Base-by-base conservation (phyloP, 257 asterid genomes). In the Rhazya stricta region DNA sequence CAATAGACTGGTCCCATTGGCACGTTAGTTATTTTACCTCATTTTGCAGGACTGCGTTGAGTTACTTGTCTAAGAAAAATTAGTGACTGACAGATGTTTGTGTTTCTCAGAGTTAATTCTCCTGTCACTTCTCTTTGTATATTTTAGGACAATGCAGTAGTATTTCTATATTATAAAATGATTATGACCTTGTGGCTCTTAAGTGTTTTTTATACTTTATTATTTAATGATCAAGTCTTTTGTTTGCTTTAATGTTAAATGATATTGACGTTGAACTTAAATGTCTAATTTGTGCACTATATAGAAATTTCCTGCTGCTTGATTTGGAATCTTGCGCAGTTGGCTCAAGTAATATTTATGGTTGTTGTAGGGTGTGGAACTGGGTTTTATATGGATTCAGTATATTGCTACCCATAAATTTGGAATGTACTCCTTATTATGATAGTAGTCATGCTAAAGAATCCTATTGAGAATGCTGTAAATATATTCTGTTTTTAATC, bases 51-150 rank as follows among this genome's bases (percentile, higher is more conserved):
- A 21, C 19, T 45, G 65, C 54, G 23, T 15, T 41, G 68, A 21
- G 41, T 56, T 58, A 76, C 74, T 27, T 54, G 60, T 12, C 48
- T 23, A 11, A 23, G 50, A 76, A 5, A 53, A 75, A 25, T 46
- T 8, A 54, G 50, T 25, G 12, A 12, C 3, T 56, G 13, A 12
- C 16, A 2, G 57, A 74, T 43, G 9, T 4, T 10, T 12, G 53
- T 34, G 46, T 39, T 57, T 63, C 37, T 39, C 65, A 34, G 34
- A 57, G 57, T 73, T 41, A 66, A 37, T 25, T 25, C 8, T 50
- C 43, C 43, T 46, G 61, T 19, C 32, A 32, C 7, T 36, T 10
- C 37, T 16, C 23, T 5, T 50, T 6, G 13, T 34, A 62, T 25
- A 50, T 34, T 46, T 4, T 34, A 12, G 34, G 32, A 54, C 12